A percentile compares a stretch with the other conserved stretches of the same genome.
Conservation (phyloP, 192 early-diverging fungal species). For the Lobosporangium transversale region DNA sequence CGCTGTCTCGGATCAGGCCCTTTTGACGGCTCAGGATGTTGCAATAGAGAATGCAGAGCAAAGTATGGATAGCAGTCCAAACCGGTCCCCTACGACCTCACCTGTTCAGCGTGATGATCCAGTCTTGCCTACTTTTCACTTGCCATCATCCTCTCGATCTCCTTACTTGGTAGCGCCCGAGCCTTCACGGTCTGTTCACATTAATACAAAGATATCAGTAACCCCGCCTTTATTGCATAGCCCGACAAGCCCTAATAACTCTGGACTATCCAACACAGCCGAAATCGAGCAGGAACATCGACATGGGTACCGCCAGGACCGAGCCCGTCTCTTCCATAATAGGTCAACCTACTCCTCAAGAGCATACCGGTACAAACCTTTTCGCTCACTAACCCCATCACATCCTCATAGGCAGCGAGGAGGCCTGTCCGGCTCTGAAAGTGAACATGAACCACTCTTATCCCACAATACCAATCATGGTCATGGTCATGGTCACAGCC, state of each 20-base stretch:
- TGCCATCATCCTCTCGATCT: background rate
- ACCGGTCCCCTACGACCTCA: conserved; percentile 7
- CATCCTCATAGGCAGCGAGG: background rate
- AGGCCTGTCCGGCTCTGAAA: background rate
- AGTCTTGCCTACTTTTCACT: background rate
- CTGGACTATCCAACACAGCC: conserved; percentile 48
- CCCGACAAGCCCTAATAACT: background rate
- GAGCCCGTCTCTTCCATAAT: conserved; percentile 1
- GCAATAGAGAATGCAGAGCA: conserved; percentile 12
- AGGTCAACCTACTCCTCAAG: background rate
- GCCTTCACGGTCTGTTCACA: background rate
- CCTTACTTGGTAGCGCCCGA: background rate
- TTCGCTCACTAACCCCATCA: conserved; percentile 13
- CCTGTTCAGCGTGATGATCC: background rate
- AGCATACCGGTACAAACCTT: conserved; percentile 21
- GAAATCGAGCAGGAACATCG: too few relatives aligned
- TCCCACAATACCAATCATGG: background rate
- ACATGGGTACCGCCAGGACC: conserved; percentile 26
- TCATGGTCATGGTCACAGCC: too few relatives aligned
- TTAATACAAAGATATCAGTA: background rate
- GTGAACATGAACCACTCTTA: conserved; percentile 20
- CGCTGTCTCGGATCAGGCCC: conserved; percentile 32
- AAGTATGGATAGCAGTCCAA: conserved; percentile 11
- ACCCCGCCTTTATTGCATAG: background rate
- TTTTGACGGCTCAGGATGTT: conserved; percentile 33